Conservation (phyloP, 805 yeast species). For the Huiozyma sinensis region DNA sequence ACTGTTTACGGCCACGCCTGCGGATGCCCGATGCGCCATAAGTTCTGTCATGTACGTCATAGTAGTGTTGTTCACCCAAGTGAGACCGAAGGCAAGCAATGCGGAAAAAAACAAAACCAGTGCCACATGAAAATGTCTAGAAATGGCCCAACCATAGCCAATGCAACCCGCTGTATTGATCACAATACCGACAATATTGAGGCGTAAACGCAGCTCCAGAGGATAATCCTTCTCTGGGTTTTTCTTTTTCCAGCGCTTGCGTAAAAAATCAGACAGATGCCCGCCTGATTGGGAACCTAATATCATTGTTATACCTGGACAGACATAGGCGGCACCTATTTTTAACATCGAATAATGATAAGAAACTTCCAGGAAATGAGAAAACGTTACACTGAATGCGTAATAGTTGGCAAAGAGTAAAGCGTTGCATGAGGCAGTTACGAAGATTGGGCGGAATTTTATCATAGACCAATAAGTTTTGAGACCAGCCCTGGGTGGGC, state of each 20-base stretch:
- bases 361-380: conserved; percentile 30
- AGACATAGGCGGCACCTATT: conserved; percentile 38
- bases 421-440: conserved; percentile 39
- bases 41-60: conserved; percentile 46
- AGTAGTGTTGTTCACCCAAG: conserved; percentile 44
- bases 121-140: conserved; percentile 30
- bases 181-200: conserved; percentile 36
- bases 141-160: conserved; percentile 44
- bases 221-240: conserved; percentile 31
- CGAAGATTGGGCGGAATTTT: conserved; percentile 33
- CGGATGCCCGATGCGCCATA: conserved; percentile 39
- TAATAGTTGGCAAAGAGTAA: conserved; percentile 45
- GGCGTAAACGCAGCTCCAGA: conserved; percentile 33
- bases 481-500: conserved; percentile 37
- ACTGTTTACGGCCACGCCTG: conserved; percentile 44
- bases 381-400: conserved; percentile 41
- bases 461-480: conserved; percentile 30
- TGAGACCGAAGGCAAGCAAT: conserved; percentile 41
- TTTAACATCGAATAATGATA: conserved; percentile 31
- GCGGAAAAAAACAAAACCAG: conserved; percentile 36
- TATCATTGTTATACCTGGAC: conserved; percentile 42
- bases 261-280: conserved; percentile 33
- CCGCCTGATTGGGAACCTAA: conserved; percentile 42
- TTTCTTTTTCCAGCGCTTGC: conserved; percentile 22
- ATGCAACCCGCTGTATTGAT: conserved; percentile 36